phyloP scores from a whole-genome alignment of 2,329 filamentous ascomycete genomes.

The Exophiala sideris region DNA sequence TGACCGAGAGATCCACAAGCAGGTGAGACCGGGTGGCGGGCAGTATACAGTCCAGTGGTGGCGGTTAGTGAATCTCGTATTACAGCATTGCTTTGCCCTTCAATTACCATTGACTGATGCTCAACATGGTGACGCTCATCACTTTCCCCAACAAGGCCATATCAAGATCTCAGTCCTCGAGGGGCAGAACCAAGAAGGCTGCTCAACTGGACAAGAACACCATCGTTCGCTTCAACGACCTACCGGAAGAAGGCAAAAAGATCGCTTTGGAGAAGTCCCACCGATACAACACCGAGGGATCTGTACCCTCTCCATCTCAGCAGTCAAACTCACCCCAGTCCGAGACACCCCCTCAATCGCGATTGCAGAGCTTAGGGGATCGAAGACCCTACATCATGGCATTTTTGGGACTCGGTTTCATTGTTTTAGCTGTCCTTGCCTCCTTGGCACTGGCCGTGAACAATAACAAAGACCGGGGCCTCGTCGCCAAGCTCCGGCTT shows the following conservation, averaged over 20 bases:
- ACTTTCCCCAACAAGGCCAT: too few species aligned
- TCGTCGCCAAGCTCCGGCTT: conserved; percentile 39
- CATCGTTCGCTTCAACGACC: conserved; percentile 15
- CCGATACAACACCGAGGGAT: conserved; percentile 4
- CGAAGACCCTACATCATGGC: conserved; percentile 18
- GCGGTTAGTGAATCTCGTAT: not conserved
- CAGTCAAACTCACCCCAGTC: not conserved
- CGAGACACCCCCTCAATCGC: not conserved
- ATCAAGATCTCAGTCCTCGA: too few species aligned
- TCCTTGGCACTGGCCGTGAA: conserved; percentile 34
- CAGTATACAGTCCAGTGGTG: not conserved
- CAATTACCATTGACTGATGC: not conserved
- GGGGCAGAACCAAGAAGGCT: not conserved
- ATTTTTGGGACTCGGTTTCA: conserved; percentile 23
- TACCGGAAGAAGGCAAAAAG: conserved; percentile 15
- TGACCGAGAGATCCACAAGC: not conserved
- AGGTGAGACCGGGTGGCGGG: not conserved
- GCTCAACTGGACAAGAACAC: conserved; percentile 1
- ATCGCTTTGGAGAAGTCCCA: conserved; percentile 14
- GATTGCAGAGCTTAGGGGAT: not conserved
- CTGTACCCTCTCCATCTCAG: conserved; percentile 1
- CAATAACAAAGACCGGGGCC: conserved; percentile 38
- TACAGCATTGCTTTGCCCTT: not conserved
- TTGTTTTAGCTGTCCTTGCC: conserved; percentile 25
- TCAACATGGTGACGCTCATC: not conserved